Base-by-base conservation (phyloP, 192 early-diverging fungal species). In the Polychytrium aggregatum region DNA sequence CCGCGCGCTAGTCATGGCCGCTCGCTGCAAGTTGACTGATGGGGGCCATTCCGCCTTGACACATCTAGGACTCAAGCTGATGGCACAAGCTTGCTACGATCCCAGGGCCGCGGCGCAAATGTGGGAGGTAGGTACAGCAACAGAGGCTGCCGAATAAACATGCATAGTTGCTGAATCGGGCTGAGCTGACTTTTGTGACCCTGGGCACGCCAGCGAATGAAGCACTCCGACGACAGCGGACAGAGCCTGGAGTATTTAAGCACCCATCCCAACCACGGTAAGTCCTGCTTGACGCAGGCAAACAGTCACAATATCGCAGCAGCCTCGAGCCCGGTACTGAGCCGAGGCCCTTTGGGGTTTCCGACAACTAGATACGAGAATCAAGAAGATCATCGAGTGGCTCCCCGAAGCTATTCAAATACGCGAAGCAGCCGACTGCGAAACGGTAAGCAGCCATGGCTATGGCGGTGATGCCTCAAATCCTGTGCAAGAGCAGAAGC, bases 41-140 rank as follows among this genome's bases (percentile, higher is more conserved):
- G 9, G 9, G 9, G 9, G 9, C n/a, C 9, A 17, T 14, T 21
- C 26, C 5, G 6, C 45, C 7, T 5, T 4, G 13, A 7, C 45
- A 9, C 45, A 11, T 35, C 20, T 37, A 46, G 53, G 90, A 0
- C 62, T 98, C 30, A 47, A 73, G 38, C 65, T 98, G 14, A 92
- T 95, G 89, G 79, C 90, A 3, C 72, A 82, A 45, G 94, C 94
- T 24, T 98, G 94, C 58, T 98, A 83, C 59, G 77, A 95, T 56
- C 94, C 94, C 0, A 50, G 48, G 10, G 80, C 83, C 50, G 87
- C 89, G 18, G 66, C 82, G 0, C 60, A 60, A 6, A 65, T 98
- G 55, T 98, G 94, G 94, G 49, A 79, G 61, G 65, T 66, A 9
- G 14, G 38, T 52, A n/a, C 10, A 5, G 24, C 10, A 11, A 1